A percentile compares a stretch with the other conserved stretches of the same genome.
Conservation (phyloP, 148 eudicot genomes). For the Vaccinium vitisidaea region DNA sequence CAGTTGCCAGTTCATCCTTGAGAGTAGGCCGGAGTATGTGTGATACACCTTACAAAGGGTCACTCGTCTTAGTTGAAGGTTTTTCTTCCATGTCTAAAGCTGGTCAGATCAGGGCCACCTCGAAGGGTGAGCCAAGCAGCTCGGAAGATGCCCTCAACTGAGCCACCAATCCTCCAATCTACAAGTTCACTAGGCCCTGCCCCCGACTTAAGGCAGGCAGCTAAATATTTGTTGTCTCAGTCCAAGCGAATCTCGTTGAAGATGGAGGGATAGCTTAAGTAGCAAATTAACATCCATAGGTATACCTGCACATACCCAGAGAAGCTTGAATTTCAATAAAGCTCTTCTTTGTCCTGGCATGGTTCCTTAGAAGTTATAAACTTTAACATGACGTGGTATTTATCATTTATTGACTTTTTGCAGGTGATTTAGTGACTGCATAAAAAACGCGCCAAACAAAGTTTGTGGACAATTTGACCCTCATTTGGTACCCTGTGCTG, state of each 20-base stretch:
- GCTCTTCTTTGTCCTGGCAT: neutral
- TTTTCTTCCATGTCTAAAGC: neutral
- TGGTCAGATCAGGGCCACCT: neutral
- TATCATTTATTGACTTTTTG: constrained; percentile 2
- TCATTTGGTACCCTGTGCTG: neutral
- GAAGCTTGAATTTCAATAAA: neutral
- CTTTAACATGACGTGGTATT: neutral
- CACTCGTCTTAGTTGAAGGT: neutral
- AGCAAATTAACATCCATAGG: neutral
- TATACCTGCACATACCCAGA: neutral
- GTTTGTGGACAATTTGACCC: neutral
- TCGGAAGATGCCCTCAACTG: neutral
- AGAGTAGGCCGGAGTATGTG: neutral
- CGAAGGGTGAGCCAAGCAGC: neutral
- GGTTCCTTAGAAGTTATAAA: neutral
- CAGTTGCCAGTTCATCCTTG: neutral
- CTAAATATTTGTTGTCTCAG: neutral
- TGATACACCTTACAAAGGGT: neutral
- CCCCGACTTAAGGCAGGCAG: neutral
- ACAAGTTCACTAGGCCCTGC: neutral
- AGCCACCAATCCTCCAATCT: neutral
- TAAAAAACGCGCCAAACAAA: neutral
- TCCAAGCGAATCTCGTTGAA: neutral
- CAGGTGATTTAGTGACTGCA: constrained; percentile 7
- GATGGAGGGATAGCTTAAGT: neutral